phyloP scores from a whole-genome alignment of 2,329 filamentous ascomycete genomes.

The Botrytis medusae region DNA sequence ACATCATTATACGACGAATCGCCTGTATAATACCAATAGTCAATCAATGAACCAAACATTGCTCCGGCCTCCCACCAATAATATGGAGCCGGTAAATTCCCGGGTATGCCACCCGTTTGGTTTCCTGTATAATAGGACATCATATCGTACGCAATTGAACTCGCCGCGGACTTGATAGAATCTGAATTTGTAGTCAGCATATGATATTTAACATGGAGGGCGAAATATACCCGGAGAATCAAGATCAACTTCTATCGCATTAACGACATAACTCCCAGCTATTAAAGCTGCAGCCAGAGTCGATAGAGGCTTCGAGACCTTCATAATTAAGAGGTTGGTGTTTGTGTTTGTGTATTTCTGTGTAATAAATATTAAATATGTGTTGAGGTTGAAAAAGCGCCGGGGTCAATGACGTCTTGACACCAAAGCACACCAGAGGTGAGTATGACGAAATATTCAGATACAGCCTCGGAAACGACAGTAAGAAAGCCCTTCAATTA shows the following conservation, averaged over 20 bases:
- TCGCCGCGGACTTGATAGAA: constrained; percentile 39
- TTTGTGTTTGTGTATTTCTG: background rate
- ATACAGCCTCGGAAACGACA: background rate
- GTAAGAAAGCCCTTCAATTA: background rate
- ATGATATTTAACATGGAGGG: background rate
- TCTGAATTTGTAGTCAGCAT: constrained; percentile 25
- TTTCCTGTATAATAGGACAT: constrained; percentile 55
- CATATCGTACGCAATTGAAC: constrained; percentile 47
- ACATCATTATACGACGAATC: constrained; percentile 70
- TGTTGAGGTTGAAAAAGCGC: background rate
- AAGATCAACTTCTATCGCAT: constrained; percentile 33
- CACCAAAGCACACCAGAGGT: background rate
- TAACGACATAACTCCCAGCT: constrained; percentile 24
- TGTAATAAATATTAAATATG: background rate
- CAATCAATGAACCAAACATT: constrained; percentile 68
- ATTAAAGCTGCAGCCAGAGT: constrained; percentile 21
- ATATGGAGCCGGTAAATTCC: constrained; percentile 53
- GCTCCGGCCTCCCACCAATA: constrained; percentile 68
- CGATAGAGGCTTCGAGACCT: background rate
- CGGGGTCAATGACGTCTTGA: constrained; percentile 2
- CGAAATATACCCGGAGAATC: constrained; percentile 31
- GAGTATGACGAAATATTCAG: background rate
- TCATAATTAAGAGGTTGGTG: constrained; percentile 5
- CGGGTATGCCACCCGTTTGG: constrained; percentile 50
- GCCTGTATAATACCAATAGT: constrained; percentile 83